Percentiles rank a stretch among this genome's conserved stretches.
Conservation (phyloP, 192 early-diverging fungal genomes). For the Powellomyces hirtus region DNA sequence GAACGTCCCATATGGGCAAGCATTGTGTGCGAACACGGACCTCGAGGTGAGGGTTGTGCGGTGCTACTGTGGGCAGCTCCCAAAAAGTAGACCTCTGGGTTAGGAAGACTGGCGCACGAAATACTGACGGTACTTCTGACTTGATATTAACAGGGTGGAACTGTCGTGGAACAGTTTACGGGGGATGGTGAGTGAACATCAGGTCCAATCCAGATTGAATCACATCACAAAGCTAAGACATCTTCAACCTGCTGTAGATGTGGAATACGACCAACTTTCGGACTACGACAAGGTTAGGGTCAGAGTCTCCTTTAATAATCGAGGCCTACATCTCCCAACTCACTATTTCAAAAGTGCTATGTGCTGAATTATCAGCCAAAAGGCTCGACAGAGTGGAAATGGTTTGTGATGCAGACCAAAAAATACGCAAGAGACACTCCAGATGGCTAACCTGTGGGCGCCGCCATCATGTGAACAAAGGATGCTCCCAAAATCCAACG, state of each 20-base stretch:
- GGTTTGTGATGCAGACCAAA: no score
- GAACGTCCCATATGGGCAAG: constrained; percentile 27
- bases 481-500: constrained; percentile 35
- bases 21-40: constrained; percentile 26
- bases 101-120: background rate
- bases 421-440: background rate
- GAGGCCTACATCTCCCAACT: no score
- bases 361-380: constrained; percentile 32
- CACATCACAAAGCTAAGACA: background rate
- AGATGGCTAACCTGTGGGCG: background rate
- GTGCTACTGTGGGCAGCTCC: no score
- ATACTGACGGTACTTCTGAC: background rate
- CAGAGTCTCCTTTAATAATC: no score
- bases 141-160: constrained; percentile 21
- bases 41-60: constrained; percentile 21
- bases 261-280: constrained; percentile 31
- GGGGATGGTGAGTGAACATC: constrained; percentile 16
- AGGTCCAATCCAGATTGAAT: background rate
- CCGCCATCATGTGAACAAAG: constrained; percentile 1
- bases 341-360: no score
- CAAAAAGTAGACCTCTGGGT: background rate
- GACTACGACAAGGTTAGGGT: constrained; percentile 35
- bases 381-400: constrained; percentile 35
- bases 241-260: constrained; percentile 4
- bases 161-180: constrained; percentile 39